A percentile compares a stretch with the other conserved stretches of the same genome.
phyloP scores from a whole-genome alignment of 2,329 filamentous ascomycete genomes.

The Botrytis paeoniae region DNA sequence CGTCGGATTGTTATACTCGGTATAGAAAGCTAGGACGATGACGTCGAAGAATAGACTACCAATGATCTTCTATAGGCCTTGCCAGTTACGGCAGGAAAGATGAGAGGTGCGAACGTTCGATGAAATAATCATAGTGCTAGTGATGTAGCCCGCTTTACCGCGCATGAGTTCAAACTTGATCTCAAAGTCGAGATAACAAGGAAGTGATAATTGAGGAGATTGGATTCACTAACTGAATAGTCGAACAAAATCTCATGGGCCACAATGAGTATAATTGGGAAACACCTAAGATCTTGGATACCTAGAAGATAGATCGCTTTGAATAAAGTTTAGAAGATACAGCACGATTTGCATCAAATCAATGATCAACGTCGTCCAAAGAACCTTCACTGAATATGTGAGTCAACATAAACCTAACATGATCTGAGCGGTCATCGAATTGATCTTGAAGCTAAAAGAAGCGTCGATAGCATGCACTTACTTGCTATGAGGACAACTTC shows the following conservation, averaged over 20 bases:
- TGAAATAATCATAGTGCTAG: not conserved
- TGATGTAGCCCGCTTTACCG: not conserved
- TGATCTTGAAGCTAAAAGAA: not conserved
- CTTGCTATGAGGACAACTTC: not conserved
- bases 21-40: not conserved
- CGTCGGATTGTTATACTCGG: not conserved
- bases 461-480: not conserved
- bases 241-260: not conserved
- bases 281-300: not conserved
- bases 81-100: not conserved
- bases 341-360: not conserved
- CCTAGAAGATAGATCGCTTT: not conserved
- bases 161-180: not conserved
- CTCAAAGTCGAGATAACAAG: not conserved
- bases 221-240: not conserved
- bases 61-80: not conserved
- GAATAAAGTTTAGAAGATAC: not conserved
- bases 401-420: not conserved
- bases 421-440: not conserved
- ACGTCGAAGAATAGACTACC: not conserved
- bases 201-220: not conserved
- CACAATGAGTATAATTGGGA: not conserved
- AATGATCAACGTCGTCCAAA: not conserved
- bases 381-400: not conserved
- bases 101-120: not conserved